Percentiles rank a stretch among this genome's conserved stretches.
phyloP scores from a whole-genome alignment of 1,139 yeast genomes.

The Candida sp. region DNA sequence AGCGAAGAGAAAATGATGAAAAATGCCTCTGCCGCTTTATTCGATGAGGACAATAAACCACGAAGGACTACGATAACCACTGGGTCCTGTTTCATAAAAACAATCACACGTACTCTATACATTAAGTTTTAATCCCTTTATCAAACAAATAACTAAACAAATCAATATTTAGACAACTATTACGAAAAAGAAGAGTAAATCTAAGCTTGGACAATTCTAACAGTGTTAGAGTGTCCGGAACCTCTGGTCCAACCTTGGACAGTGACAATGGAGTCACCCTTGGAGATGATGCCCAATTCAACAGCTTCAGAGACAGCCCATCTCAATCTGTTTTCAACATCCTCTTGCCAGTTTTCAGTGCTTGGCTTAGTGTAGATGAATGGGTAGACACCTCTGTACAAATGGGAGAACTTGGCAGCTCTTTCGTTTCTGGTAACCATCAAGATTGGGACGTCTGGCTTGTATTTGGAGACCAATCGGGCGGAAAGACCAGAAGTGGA shows the following conservation, averaged over 20 bases:
- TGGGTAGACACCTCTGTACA: constrained; percentile 99
- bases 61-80: neutral
- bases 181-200: neutral
- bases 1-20: neutral
- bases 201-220: constrained; percentile 70
- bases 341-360: constrained; percentile 92
- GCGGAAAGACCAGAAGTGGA: constrained; percentile 97
- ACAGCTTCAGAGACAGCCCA: constrained; percentile 94
- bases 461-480: constrained; percentile 95
- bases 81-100: neutral
- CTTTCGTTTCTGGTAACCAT: constrained; percentile 97
- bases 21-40: neutral
- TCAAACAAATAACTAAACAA: neutral
- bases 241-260: constrained; percentile 99
- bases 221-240: constrained; percentile 98
- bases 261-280: constrained; percentile 92
- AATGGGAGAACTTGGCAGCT: constrained; percentile 94
- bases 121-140: constrained; percentile 1
- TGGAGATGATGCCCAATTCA: constrained; percentile 80
- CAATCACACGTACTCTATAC: constrained; percentile 2
- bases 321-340: constrained; percentile 93
- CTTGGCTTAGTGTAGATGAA: constrained; percentile 75
- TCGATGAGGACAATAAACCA: neutral
- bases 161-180: neutral
- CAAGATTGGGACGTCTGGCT: constrained; percentile 97